Base-by-base conservation (phyloP, 176 grass and related monocot species). In the Avena insularis region DNA sequence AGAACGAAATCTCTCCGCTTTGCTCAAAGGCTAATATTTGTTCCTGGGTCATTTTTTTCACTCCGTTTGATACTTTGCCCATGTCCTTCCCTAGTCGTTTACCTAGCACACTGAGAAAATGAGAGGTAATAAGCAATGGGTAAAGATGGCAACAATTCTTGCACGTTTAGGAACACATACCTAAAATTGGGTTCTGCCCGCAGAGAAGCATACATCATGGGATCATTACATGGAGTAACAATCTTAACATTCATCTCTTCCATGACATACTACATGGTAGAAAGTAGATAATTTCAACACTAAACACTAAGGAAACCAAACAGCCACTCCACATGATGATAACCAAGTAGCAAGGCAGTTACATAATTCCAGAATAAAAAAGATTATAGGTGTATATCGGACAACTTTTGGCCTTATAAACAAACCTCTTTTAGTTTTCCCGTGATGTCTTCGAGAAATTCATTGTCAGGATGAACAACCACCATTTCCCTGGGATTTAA, bases 181-280 rank as follows among this genome's bases (percentile, higher is more conserved):
- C 97, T 96, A 90, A 94, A 99, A 91, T 96, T 95, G 59, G 97
- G 97, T 85, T 99, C 97, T 25, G 97, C 94, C 33, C 91, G 89
- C 75, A 99, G 82, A 82, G 94, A 94, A 92, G 94, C 94, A 60
- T 94, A 96, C 79, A 87, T 82, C 70, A 96, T 92, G 53, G 92
- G 94, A 87, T 97, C 89, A 81, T 98, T 96, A 86, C 96, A 98
- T 71, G 96, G 92, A 77, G 93, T 90, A 54, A 98, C 92, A 45
- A 60, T 94, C 88, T 96, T 98, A 78, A 96, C 86, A 81, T 98
- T 98, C 80, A 98, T 95, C 81, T 98, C 96, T 85, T 98, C 96
- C 93, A 96, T 92, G 82, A 98, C 96, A 93, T 98, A 98, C 96
- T 98, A 85, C 84, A 95, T 33, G 77, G 55, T 48, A 60, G 20